phyloP scores from a whole-genome alignment of 192 early-diverging fungal species.

The Rhizophagus sp. region DNA sequence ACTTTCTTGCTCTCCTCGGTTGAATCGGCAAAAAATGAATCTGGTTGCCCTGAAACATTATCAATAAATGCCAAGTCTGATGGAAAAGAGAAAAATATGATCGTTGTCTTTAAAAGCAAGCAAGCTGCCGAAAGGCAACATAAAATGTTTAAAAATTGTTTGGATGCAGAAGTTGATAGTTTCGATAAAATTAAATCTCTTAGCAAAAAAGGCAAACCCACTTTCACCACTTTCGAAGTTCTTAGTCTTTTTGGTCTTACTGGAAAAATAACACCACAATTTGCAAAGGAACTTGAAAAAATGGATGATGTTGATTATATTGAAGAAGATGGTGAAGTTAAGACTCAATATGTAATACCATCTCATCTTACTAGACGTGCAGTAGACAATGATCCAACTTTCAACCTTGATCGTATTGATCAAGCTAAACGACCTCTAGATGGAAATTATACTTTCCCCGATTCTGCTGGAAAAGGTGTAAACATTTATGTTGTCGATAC shows the following conservation, averaged over 20 bases:
- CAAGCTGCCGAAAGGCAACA: neutral
- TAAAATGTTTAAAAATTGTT: neutral
- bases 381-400: neutral
- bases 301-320: neutral
- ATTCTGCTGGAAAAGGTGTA: slow-evolving; percentile 38
- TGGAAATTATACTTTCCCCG: slow-evolving; percentile 72
- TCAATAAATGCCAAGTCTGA: neutral
- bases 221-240: too few species aligned
- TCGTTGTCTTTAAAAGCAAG: neutral
- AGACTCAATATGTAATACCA: neutral
- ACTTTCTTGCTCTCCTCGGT: neutral
- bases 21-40: neutral
- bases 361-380: neutral
- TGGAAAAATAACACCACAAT: neutral
- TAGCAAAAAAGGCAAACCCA: neutral
- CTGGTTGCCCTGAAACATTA: neutral
- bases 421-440: slow-evolving; percentile 4
- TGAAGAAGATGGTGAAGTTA: neutral
- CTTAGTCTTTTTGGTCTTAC: neutral
- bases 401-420: slow-evolving; percentile 8
- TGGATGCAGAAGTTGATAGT: neutral
- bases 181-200: neutral
- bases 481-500: slow-evolving; percentile 59
- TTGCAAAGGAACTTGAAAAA: neutral
- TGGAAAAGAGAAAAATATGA: neutral